Evolutionary conservation across 2,329 filamentous ascomycete species (phyloP), one percentile per base, ranked within the genome.

Genomic region (Dryadomyces quercivorus): DNA sequence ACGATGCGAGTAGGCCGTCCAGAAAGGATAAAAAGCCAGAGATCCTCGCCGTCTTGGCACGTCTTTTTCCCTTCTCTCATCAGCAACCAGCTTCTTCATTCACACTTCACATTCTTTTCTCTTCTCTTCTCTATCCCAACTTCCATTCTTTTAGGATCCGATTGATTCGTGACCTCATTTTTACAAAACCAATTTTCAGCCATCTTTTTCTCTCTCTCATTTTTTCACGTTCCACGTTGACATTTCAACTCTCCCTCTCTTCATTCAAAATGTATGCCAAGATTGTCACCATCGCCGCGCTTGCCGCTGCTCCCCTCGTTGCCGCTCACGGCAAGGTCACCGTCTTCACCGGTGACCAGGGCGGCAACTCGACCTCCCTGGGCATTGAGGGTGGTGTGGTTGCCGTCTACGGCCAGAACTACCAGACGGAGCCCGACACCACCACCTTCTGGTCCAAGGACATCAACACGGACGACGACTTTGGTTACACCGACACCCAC

Each of bases 401-500:
- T 45, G 80, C 81, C 58, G 79, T 82, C 59, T 81, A 81, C 44
- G 82, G 80, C 21, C 65, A 69, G 15, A 75, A 81, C 57, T 68
- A 74, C 50, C 81, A 81, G 48, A 84, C 83, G 72, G 81, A 85
- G 68, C 75, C 77, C 59, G 82, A 85, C 60, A 73, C 74, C 51
- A 85, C 81, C 53, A 77, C 79, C 55, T 85, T 85, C 75, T 52
- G 51, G 51, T 52, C 51, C 51, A 69, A 70, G 53, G 78, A 77
- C 44, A 70, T 68, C 43, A 66, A 73, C 15, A 76, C 73, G 13
- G 72, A 74, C 43, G 22, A 52, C 18, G 51, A 52, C 31, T 22
- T 52, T 55, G 81, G 81, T 54, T 66, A 67, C 67, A 84, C 84
- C 69, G 65, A 78, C 56, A 64, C 81, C 60, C 71, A 82, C 65